Conservation (phyloP, 768 basidiomycete genomes). For the Amanita exitialis region DNA sequence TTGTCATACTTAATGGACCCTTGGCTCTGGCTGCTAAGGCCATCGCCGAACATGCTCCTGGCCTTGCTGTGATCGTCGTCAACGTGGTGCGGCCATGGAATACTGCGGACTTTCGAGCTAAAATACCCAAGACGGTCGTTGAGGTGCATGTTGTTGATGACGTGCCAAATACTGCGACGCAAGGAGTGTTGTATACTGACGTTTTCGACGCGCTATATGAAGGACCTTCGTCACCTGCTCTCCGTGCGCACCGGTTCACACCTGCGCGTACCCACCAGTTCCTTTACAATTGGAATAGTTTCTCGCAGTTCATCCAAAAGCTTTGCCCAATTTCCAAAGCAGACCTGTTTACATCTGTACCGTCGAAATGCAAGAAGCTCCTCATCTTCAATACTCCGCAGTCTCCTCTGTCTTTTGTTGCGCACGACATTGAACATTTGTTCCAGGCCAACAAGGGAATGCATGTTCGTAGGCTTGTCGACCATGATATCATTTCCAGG, state of each 20-base stretch:
- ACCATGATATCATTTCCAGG: slow-evolving; percentile 69
- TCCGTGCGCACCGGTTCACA: slow-evolving; percentile 49
- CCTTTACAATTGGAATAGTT: slow-evolving; percentile 30
- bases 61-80: slow-evolving; percentile 60
- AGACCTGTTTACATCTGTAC: slow-evolving; percentile 30
- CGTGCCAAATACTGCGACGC: slow-evolving; percentile 48
- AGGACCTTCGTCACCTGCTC: slow-evolving; percentile 19
- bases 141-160: slow-evolving; percentile 72
- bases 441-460: slow-evolving; percentile 45
- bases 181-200: slow-evolving; percentile 63
- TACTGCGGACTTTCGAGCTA: slow-evolving; percentile 45
- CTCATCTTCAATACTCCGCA: slow-evolving; percentile 56
- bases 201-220: slow-evolving; percentile 53
- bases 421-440: slow-evolving; percentile 47
- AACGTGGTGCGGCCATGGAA: slow-evolving; percentile 83
- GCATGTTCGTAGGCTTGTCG: slow-evolving; percentile 49
- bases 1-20: slow-evolving; percentile 72
- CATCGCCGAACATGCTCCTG: slow-evolving; percentile 28
- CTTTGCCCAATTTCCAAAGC: slow-evolving; percentile 20
- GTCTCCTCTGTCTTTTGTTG: slow-evolving; percentile 43
- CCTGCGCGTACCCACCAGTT: slow-evolving; percentile 47
- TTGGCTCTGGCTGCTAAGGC: slow-evolving; percentile 57
- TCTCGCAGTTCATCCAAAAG: slow-evolving; percentile 30
- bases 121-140: slow-evolving; percentile 50
- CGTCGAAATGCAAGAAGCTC: slow-evolving; percentile 44